These are phyloP conservation scores for Blastobotrys indianensis DNA, from an alignment of 1,139 yeast genomes.

Conservation along the genomic window DNA sequence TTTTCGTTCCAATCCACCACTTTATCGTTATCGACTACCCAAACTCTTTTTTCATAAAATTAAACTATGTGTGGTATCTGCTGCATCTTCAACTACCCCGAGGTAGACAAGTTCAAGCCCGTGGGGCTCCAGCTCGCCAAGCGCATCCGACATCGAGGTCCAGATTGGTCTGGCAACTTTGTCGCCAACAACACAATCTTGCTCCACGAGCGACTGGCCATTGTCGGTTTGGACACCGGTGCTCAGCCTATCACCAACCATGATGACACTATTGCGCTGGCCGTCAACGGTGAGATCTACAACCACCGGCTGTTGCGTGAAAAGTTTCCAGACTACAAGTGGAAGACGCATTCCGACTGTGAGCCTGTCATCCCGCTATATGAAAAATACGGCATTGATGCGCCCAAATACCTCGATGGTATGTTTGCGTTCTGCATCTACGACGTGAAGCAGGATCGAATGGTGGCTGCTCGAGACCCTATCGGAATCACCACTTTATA, in stretches of 20 bases:
- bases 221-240: slow-evolving; percentile 85
- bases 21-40: slow-evolving; percentile 5
- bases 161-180: slow-evolving; percentile 96
- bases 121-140: slow-evolving; percentile 86
- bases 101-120: slow-evolving; percentile 73
- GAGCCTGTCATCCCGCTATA: slow-evolving; percentile 94
- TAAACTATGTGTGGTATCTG: slow-evolving; percentile 89
- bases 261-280: slow-evolving; percentile 66
- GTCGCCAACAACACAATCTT: slow-evolving; percentile 68
- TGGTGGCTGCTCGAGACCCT: slow-evolving; percentile 97
- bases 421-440: slow-evolving; percentile 95
- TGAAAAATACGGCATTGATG: slow-evolving; percentile 78
- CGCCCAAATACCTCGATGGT: slow-evolving; percentile 92
- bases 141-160: slow-evolving; percentile 95
- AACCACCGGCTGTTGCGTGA: slow-evolving; percentile 88
- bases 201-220: slow-evolving; percentile 93
- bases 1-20: background rate
- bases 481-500: slow-evolving; percentile 94
- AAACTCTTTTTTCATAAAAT: slow-evolving; percentile 1
- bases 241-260: slow-evolving; percentile 91
- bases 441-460: slow-evolving; percentile 77
- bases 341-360: slow-evolving; percentile 88
- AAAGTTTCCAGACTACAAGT: slow-evolving; percentile 62
- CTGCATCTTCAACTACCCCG: slow-evolving; percentile 81
- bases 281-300: slow-evolving; percentile 97